Base-by-base conservation (phyloP, 106 monocot species). In the Acorus gramineus region DNA sequence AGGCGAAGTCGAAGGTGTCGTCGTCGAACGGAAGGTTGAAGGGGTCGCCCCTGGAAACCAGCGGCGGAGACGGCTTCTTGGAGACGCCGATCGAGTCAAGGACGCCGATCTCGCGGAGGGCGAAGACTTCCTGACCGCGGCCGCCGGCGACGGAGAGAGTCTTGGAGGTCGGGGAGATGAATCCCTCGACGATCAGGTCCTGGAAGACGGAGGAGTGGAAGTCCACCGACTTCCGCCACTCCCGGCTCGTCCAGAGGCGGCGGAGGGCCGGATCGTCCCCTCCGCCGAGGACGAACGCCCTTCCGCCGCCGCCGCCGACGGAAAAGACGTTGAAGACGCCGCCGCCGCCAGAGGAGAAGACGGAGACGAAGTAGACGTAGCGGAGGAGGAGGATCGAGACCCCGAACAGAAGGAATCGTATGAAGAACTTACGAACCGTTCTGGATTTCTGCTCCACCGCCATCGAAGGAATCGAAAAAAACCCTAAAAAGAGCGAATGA, bases 271-370 rank as follows among this genome's bases (percentile, higher is more conserved):
- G 42, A n/a, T 80, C 51, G 8, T 66, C 14, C 5, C 6, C 10
- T 14, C 71, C 66, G 9, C 60, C 73, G 50, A 62, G 69, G 14
- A 56, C 56, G 49, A 56, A 70, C 49, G 65, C 74, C 8, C 14
- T 73, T 0, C 13, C 43, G 42, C 53, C 63, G 55, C 66, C 60
- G 13, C 59, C 64, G 56, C 50, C 82, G 13, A 72, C 11, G 57
- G 71, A 4, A 10, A 86, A 84, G 70, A 86, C 80, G 65, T 84
- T 73, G 71, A 85, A 88, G 83, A 83, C 80, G 60, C 81, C 85
- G 42, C 57, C 65, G 62, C 8, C 59, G 66, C 92, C 55, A 46
- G 77, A 81, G 51, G 79, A 82, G 57, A 65, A 57, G 52, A 83
- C 48, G 42, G 74, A 62, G 14, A 83, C 80, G 57, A 90, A 79